Evolutionary conservation across 768 basidiomycete genomes (phyloP).

Genomic region (Termitomyces sp.): DNA sequence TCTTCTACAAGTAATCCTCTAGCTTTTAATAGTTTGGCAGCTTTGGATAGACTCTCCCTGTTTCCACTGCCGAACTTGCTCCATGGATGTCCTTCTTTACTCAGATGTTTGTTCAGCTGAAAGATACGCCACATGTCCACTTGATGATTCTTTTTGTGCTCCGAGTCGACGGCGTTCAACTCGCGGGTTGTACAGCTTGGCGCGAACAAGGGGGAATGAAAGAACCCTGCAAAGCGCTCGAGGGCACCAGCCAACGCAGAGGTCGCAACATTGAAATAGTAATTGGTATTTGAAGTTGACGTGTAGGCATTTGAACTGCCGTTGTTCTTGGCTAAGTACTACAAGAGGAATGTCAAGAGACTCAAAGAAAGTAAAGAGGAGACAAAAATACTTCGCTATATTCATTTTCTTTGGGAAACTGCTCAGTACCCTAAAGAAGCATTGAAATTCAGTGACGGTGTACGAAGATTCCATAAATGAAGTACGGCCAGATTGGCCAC

Average conservation of each 20-base stretch:
- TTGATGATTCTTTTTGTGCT: slow-evolving; percentile 96
- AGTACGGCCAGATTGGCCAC: neutral
- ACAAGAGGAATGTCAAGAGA: slow-evolving; percentile 3
- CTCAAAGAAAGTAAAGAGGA: neutral
- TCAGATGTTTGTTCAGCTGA: slow-evolving; percentile 88
- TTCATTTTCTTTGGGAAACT: slow-evolving; percentile 90
- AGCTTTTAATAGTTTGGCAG: slow-evolving; percentile 53
- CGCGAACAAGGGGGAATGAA: slow-evolving; percentile 88
- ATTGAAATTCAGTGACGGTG: neutral
- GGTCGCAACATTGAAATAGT: slow-evolving; percentile 71
- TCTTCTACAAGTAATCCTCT: slow-evolving; percentile 38
- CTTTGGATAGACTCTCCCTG: slow-evolving; percentile 63
- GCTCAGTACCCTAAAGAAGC: slow-evolving; percentile 62
- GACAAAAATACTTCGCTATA: slow-evolving; percentile 78
- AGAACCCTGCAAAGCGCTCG: slow-evolving; percentile 80
- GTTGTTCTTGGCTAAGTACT: slow-evolving; percentile 80
- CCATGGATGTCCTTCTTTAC: slow-evolving; percentile 78
- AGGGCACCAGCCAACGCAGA: slow-evolving; percentile 65
- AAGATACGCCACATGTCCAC: slow-evolving; percentile 91
- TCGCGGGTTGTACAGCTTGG: slow-evolving; percentile 86
- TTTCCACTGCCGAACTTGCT: slow-evolving; percentile 91
- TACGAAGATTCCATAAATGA: neutral
- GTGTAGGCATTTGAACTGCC: slow-evolving; percentile 92
- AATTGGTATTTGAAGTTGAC: slow-evolving; percentile 87
- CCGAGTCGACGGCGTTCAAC: slow-evolving; percentile 93